Evolutionary conservation across 2,329 filamentous ascomycete species (phyloP), one percentile per base, ranked within the genome.

Genomic region (Aureobasidium uvarum): DNA sequence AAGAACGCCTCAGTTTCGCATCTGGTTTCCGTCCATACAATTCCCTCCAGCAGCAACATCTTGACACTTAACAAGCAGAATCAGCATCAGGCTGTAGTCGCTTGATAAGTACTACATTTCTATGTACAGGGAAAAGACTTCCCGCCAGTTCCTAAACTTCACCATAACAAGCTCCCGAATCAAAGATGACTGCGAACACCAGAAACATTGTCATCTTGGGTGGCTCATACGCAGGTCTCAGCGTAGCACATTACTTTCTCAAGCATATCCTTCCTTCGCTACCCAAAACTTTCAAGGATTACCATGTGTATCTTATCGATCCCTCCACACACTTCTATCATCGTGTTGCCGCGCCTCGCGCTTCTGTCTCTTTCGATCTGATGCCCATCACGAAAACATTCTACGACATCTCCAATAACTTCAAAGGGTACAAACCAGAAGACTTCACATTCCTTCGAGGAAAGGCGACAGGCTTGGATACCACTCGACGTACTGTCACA

Each of bases 291-390:
- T 60, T 36, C 10, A 51, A n/a, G 65, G 76, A 77, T 13, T 83
- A 84, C 71, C 83, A 83, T 65, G 74, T 88, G 50, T 80, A 81
- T 62, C 75, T 86, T 20, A 77, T 88, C 69, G 81, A 83, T 64
- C 83, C 84, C 4, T 81, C 81, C 16, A 75, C 78, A 4, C 76
- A 80, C 46, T 85, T 82, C 76, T 86, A 78, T 76, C 85, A 79
- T 72, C 80, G 80, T 46, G 74, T 82, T 28, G 83, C 80, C 1
- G 80, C 83, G 2, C 85, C 85, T 0, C 80, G 85, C 39, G 78
- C 81, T 45, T 73, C 85, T 38, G 77, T 80, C 33, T 83, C 81
- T 33, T 77, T 81, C 0, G 72, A 77, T 1, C 76, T 80, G 31
- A 77, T 86, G 66, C 76, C 77, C 2, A 69, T 78, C 5, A 77